These are phyloP conservation scores for Pythium apleroticum DNA, from an alignment of 352 stramenopile genomes.

Conservation along the genomic window DNA sequence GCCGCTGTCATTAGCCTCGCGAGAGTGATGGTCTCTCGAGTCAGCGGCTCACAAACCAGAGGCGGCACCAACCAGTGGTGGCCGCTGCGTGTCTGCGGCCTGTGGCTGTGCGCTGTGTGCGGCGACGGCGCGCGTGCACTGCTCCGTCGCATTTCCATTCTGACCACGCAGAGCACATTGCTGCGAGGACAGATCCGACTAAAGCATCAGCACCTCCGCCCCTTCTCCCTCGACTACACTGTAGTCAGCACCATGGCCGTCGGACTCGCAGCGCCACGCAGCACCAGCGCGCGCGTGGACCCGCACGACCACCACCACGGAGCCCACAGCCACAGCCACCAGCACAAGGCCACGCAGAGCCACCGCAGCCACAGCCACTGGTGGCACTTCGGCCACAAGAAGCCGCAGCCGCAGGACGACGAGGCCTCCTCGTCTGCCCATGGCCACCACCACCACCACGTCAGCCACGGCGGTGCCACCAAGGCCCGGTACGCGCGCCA, in stretches of 20 bases:
- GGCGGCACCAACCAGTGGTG: constrained; percentile 14
- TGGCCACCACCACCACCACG: constrained; percentile 7
- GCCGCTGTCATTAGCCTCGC: not conserved
- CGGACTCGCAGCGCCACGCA: constrained; percentile 6
- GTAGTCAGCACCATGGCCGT: constrained; percentile 17
- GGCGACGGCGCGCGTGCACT: too few species aligned
- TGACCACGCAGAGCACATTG: not conserved
- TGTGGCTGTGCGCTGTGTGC: not conserved
- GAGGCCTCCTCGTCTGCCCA: not conserved
- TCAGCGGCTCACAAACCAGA: not conserved
- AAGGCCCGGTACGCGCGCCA: not conserved
- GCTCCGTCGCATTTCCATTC: constrained; percentile 23
- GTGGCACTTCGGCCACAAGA: constrained; percentile 23
- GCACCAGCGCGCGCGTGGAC: constrained; percentile 16
- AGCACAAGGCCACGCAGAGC: not conserved
- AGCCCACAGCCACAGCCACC: not conserved
- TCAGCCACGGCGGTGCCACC: not conserved
- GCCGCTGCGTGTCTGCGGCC: not conserved
- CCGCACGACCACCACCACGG: constrained; percentile 21
- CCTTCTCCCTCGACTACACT: not conserved
- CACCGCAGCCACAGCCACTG: constrained; percentile 17
- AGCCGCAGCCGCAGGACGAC: constrained; percentile 6
- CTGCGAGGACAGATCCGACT: not conserved
- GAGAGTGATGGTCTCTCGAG: constrained; percentile 20
- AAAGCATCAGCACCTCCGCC: not conserved